A percentile compares a stretch with the other conserved stretches of the same genome.
Evolutionary conservation across 257 asterid genomes (phyloP).

Genomic region (Rehmannia glutinosa): DNA sequence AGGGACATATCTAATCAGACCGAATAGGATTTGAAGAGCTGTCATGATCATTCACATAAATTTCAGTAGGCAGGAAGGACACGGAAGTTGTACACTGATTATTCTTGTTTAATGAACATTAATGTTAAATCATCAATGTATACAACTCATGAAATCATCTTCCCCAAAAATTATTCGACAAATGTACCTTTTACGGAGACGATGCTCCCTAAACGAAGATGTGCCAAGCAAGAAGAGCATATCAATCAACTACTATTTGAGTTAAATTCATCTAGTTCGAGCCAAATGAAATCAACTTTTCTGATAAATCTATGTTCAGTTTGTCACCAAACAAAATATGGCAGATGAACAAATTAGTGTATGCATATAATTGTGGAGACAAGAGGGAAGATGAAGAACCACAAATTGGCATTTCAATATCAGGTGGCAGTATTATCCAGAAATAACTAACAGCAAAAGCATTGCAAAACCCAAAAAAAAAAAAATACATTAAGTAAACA

Average conservation of each 20-base stretch:
- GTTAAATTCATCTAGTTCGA: background rate
- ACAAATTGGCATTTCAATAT: background rate
- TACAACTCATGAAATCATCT: background rate
- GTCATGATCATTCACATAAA: constrained; percentile 1
- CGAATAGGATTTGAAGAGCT: constrained; percentile 1
- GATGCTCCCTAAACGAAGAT: background rate
- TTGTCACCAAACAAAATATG: no score
- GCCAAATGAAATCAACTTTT: background rate
- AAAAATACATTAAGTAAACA: no score
- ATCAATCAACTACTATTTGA: background rate
- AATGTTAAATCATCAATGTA: background rate
- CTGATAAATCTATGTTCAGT: no score
- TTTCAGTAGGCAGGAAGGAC: background rate
- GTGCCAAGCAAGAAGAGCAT: background rate
- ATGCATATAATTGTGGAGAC: no score
- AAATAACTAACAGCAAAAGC: no score
- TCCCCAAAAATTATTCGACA: background rate
- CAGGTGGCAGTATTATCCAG: no score
- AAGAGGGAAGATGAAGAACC: no score
- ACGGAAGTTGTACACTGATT: background rate
- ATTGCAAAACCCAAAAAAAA: no score
- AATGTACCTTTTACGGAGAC: no score
- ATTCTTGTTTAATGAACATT: no score
- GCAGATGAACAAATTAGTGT: no score
- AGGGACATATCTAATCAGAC: background rate